Evolutionary conservation across 441 rosid species (phyloP), one percentile per base, ranked within the genome.

Genomic region (Eugenia klotzschiana): DNA sequence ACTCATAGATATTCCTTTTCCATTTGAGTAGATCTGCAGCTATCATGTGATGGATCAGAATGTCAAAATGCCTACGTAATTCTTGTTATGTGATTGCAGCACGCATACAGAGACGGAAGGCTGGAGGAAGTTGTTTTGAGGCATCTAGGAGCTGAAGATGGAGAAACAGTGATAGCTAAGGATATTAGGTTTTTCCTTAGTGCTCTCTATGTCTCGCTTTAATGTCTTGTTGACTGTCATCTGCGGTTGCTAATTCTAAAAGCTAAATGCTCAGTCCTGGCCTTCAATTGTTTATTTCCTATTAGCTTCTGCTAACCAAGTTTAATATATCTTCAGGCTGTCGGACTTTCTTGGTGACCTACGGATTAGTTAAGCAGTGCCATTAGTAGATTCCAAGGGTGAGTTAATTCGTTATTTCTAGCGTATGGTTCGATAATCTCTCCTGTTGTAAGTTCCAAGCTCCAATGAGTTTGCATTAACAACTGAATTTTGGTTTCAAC

Each of bases 121-220:
- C 87, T 92, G 89, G 98, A 93, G 92, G 96, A 95, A 58, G 93
- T 88, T 72, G 92, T 85, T 80, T 85, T 93, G 81, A 92, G 95
- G 53, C 93, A 94, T 89, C 94, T 94, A 83, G 92, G 91, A 52
- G 90, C 93, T 85, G 95, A 93, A 84, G 93, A 94, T 85, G 94
- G 93, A 81, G 86, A 90, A 50, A 87, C 90, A 25, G 87, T 93
- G 82, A 92, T 92, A 83, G 91, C 96, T 40, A 93, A 92, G 88
- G 85, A 89, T 88, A 90, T 89, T 86, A 91, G 97, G 98, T 93
- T 69, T 27, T 37, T 37, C 46, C 46, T 20, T 69, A 69, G 25
- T 43, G 29, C 14, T 55, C 13, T 80, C 33, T 49, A 49, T 50
- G 33, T 50, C n/a, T 37, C n/a, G 50, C 26, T 58, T 60, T 25